Evolutionary conservation across 2,329 filamentous ascomycete species (phyloP).

Genomic region (Botrytis tulipae): DNA sequence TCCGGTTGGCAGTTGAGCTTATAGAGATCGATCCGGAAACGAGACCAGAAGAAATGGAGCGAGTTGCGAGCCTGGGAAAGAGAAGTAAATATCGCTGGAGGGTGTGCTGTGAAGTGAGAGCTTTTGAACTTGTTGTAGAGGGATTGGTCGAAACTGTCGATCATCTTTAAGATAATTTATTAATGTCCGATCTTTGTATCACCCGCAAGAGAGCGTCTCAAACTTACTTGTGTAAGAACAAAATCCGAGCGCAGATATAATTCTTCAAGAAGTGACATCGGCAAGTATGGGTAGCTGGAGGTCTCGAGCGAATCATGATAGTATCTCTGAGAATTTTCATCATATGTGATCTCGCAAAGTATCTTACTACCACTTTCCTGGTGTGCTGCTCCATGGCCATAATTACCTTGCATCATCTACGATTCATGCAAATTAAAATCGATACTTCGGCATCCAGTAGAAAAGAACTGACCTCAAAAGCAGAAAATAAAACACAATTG

Average conservation of each 20-base stretch:
- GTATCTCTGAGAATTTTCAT: constrained; percentile 19
- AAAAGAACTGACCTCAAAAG: constrained; percentile 10
- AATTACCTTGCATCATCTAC: constrained; percentile 29
- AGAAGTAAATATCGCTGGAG: constrained; percentile 43
- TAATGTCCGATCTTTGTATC: neutral
- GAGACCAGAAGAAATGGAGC: constrained; percentile 52
- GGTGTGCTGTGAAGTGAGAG: neutral
- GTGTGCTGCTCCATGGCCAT: constrained; percentile 28
- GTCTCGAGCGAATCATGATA: constrained; percentile 18
- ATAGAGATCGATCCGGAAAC: constrained; percentile 30
- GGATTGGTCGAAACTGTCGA: neutral
- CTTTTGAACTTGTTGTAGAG: constrained; percentile 9
- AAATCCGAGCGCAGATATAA: constrained; percentile 28
- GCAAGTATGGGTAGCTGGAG: constrained; percentile 23
- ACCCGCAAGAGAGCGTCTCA: neutral
- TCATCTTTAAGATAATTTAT: neutral
- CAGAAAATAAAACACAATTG: constrained; percentile 10
- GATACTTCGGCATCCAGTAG: no score
- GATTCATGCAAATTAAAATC: neutral
- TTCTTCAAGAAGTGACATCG: constrained; percentile 24
- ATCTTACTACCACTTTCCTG: constrained; percentile 24
- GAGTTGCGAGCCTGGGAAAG: constrained; percentile 53
- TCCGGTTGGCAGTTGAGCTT: constrained; percentile 39
- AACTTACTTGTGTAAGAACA: constrained; percentile 25
- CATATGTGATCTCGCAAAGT: constrained; percentile 26